Evolutionary conservation across 2,329 filamentous ascomycete genomes (phyloP).

Genomic region (Nemania sp.): DNA sequence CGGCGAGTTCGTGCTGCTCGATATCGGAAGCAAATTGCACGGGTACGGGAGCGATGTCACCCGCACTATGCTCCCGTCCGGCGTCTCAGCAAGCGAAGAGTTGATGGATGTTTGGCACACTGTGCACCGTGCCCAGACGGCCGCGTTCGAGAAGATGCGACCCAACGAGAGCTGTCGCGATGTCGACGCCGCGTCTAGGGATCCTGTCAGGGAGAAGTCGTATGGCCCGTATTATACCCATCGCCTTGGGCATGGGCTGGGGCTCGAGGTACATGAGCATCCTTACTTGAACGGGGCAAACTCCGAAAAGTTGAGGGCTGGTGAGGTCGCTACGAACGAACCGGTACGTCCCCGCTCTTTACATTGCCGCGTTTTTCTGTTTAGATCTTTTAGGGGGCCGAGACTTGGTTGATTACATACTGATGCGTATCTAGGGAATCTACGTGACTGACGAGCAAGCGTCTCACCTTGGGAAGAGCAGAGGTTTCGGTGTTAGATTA

Average conservation of each 20-base stretch:
- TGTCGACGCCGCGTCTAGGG: constrained; percentile 37
- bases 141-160: constrained; percentile 35
- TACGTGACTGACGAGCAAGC: constrained; percentile 41
- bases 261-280: constrained; percentile 39
- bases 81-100: constrained; percentile 31
- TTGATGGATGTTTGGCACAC: constrained; percentile 36
- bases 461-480: constrained; percentile 29
- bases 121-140: constrained; percentile 33
- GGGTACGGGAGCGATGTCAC: constrained; percentile 40
- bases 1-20: constrained; percentile 38
- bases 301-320: constrained; percentile 34
- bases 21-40: constrained; percentile 39
- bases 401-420: constrained; percentile 9
- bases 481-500: constrained; percentile 37
- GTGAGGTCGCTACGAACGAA: constrained; percentile 38
- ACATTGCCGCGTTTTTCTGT: no score
- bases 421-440: constrained; percentile 30
- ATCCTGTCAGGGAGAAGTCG: constrained; percentile 30
- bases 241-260: constrained; percentile 38
- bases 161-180: constrained; percentile 37
- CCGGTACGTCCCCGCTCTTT: constrained; percentile 37
- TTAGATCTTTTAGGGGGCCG: not conserved
- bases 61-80: constrained; percentile 35
- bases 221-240: constrained; percentile 39
- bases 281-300: constrained; percentile 41